A percentile compares a stretch with the other conserved stretches of the same genome.
Conservation (phyloP, 352 stramenopile genomes). For the Pythium aristosporum region DNA sequence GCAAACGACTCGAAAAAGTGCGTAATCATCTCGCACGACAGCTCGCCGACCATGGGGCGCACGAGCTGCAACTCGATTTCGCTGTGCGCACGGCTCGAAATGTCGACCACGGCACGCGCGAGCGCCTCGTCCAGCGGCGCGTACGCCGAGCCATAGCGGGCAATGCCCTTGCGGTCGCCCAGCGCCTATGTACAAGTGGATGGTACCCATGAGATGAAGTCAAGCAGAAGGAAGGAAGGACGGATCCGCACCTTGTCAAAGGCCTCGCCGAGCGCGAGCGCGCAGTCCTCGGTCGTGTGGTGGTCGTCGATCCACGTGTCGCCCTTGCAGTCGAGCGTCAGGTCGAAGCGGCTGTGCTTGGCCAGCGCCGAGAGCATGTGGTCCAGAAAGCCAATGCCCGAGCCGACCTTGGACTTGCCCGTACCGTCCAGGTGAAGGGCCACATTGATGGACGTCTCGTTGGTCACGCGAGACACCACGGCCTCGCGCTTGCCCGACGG, state of each 20-base stretch:
- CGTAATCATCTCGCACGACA: constrained; percentile 95
- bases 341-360: constrained; percentile 90
- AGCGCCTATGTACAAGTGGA: constrained; percentile 50
- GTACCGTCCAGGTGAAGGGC: constrained; percentile 86
- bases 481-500: constrained; percentile 25
- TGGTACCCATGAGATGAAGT: too few relatives aligned
- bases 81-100: constrained; percentile 92
- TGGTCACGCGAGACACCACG: constrained; percentile 81
- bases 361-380: constrained; percentile 89
- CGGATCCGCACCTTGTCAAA: constrained; percentile 67
- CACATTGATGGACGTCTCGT: constrained; percentile 94
- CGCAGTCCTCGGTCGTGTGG: constrained; percentile 95
- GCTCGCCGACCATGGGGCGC: constrained; percentile 78
- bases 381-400: constrained; percentile 92
- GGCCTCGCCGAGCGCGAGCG: constrained; percentile 91
- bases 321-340: constrained; percentile 88
- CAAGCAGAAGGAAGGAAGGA: not conserved
- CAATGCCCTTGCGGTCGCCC: constrained; percentile 86
- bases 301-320: constrained; percentile 97
- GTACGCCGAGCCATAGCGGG: constrained; percentile 85
- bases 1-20: constrained; percentile 95
- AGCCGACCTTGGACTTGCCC: constrained; percentile 84
- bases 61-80: constrained; percentile 87
- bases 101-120: constrained; percentile 92
- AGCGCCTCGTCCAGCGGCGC: constrained; percentile 91